Evolutionary conservation across 306 rosid species (phyloP), one percentile per base, ranked within the genome.

Genomic region (Rosa multiflora): DNA sequence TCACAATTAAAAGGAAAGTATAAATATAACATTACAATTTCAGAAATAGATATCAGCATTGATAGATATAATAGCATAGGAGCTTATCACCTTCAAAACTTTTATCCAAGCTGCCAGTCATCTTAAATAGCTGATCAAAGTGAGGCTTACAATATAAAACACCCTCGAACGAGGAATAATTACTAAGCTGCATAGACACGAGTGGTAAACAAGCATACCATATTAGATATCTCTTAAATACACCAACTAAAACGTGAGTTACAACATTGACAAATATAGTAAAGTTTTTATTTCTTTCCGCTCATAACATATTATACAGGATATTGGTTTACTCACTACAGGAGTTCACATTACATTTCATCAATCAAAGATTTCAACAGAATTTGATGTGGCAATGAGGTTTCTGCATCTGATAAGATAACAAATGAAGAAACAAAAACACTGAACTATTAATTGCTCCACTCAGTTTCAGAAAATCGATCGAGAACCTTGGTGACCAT

Each of bases 131-230:
- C 86, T 95, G 98, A 83, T 88, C 91, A 79, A 87, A 95, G 89
- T 95, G 98, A 84, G 99, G 99, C 86, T 95, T 95, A 78, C 98
- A 95, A 70, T 95, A 95, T 23, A 93, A 74, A 62, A 92, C 93
- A 44, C 99, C 96, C 86, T 95, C 97, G 67, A 91, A 91, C 52
- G 98, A 95, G 74, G 91, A 84, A 85, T 87, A 95, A 56, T 95
- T 93, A 80, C 97, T 84, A 76, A 95, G 85, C 99, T 95, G 94
- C 85, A 87, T 8, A 56, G 51, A 81, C 74, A 67, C 40, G 73
- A 55, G 64, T 66, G 48, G 64, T 70, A 47, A 71, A 75, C 23
- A 55, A 69, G 52, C 67, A 59, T 72, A 63, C 47, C 18, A 35
- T 56, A 37, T 58, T 74, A 73, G 35, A 47, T 18, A 62, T 51